Evolutionary conservation across 805 yeast species (phyloP).

Genomic region (Zygosaccharomyces bailii): DNA sequence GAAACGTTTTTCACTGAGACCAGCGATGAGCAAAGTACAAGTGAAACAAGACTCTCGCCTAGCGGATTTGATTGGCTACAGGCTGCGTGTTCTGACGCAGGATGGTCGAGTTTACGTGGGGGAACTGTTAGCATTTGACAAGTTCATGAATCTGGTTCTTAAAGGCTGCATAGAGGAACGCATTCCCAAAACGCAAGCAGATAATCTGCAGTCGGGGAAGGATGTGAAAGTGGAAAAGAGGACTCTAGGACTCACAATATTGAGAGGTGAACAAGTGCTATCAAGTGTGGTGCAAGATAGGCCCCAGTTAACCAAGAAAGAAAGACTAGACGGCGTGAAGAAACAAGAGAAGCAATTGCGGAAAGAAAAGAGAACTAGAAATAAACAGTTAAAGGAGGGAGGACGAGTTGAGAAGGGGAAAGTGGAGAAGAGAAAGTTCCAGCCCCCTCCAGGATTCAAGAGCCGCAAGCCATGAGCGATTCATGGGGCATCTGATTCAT

Average conservation of each 20-base stretch:
- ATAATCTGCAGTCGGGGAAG: constrained; percentile 36
- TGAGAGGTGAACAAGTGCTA: constrained; percentile 85
- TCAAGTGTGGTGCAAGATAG: constrained; percentile 58
- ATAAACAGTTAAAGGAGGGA: constrained; percentile 6
- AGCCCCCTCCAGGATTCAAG: constrained; percentile 47
- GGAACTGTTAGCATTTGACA: constrained; percentile 80
- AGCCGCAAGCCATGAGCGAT: constrained; percentile 12
- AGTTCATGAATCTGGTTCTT: constrained; percentile 80
- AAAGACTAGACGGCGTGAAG: constrained; percentile 32
- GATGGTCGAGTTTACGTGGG: constrained; percentile 81
- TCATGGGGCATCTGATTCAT: too few species aligned
- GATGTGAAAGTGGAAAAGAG: constrained; percentile 64
- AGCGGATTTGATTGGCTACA: constrained; percentile 66
- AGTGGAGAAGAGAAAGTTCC: constrained; percentile 38
- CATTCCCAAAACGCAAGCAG: constrained; percentile 53
- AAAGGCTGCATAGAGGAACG: constrained; percentile 83
- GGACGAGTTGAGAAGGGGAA: not conserved
- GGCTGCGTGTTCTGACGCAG: constrained; percentile 67
- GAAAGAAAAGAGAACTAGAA: constrained; percentile 34
- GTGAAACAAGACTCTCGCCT: constrained; percentile 30
- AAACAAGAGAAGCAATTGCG: constrained; percentile 36
- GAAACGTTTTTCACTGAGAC: not conserved
- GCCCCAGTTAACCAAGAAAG: constrained; percentile 47
- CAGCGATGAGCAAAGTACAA: constrained; percentile 16
- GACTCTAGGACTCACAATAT: constrained; percentile 70